phyloP scores from a whole-genome alignment of 768 basidiomycete genomes.

The Cubamyces sp. region DNA sequence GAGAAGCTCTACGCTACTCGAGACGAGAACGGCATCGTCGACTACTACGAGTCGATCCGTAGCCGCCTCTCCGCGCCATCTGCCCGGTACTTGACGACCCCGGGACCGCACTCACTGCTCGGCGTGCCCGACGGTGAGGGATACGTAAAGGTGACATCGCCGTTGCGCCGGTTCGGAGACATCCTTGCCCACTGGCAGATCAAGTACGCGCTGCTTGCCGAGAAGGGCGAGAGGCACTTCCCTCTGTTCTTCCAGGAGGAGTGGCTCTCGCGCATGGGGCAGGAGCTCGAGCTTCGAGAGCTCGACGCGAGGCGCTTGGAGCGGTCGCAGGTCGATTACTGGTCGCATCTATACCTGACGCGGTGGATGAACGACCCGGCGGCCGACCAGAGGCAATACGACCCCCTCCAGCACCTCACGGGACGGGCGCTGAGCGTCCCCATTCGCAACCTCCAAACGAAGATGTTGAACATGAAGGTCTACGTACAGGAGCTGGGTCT shows the following conservation, averaged over 20 bases:
- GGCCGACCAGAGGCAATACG: slow-evolving; percentile 26
- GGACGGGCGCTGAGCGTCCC: slow-evolving; percentile 15
- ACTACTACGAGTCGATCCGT: slow-evolving; percentile 40
- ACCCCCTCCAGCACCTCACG: slow-evolving; percentile 36
- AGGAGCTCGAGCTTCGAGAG: slow-evolving; percentile 44
- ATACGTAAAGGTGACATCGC: slow-evolving; percentile 84
- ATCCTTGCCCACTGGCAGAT: slow-evolving; percentile 92
- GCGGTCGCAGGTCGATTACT: slow-evolving; percentile 40
- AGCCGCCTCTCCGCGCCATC: slow-evolving; percentile 39
- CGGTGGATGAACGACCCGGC: slow-evolving; percentile 39
- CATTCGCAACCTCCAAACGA: background rate
- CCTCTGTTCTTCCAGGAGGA: slow-evolving; percentile 50
- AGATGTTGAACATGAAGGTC: slow-evolving; percentile 2
- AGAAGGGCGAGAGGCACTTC: slow-evolving; percentile 29
- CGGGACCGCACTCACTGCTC: slow-evolving; percentile 67
- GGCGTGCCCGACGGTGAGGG: slow-evolving; percentile 77
- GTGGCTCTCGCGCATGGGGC: slow-evolving; percentile 47
- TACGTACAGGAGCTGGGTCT: slow-evolving; percentile 19
- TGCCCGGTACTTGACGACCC: slow-evolving; percentile 52
- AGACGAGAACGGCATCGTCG: slow-evolving; percentile 48
- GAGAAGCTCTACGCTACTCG: slow-evolving; percentile 55
- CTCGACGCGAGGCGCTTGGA: slow-evolving; percentile 36
- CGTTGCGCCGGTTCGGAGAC: slow-evolving; percentile 84
- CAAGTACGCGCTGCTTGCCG: slow-evolving; percentile 67
- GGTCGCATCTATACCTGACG: slow-evolving; percentile 46